Conservation (phyloP, 345 rosid species). For the Acer negundo region DNA sequence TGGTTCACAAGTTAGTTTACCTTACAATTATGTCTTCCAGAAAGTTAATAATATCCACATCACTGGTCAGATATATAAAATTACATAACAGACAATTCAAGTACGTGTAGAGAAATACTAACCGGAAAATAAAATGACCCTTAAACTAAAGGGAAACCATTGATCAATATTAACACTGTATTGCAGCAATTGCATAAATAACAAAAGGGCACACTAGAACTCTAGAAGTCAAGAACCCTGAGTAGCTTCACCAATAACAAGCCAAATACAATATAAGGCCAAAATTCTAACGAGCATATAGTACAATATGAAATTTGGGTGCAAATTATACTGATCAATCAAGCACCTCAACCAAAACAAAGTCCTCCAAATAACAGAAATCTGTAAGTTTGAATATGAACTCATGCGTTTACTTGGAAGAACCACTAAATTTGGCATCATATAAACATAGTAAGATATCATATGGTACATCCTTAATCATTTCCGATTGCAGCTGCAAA, state of each 20-base stretch:
- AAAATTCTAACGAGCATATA: background rate
- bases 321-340: background rate
- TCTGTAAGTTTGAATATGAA: background rate
- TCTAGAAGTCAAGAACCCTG: background rate
- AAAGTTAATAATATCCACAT: background rate
- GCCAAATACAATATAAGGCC: background rate
- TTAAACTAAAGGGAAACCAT: background rate
- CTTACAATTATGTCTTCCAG: background rate
- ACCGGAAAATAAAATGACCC: background rate
- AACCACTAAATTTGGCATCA: background rate
- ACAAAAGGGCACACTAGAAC: background rate
- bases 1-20: background rate
- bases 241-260: background rate
- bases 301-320: background rate
- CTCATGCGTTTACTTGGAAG: background rate
- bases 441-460: background rate
- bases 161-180: background rate
- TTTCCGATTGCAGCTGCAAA: background rate
- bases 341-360: conserved; percentile 2
- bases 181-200: background rate
- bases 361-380: conserved; percentile 2
- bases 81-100: background rate
- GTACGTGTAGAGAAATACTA: background rate
- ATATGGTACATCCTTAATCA: background rate
- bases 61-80: background rate